Conservation (phyloP, 176 grass and related monocot genomes). For the Typha latifolia region DNA sequence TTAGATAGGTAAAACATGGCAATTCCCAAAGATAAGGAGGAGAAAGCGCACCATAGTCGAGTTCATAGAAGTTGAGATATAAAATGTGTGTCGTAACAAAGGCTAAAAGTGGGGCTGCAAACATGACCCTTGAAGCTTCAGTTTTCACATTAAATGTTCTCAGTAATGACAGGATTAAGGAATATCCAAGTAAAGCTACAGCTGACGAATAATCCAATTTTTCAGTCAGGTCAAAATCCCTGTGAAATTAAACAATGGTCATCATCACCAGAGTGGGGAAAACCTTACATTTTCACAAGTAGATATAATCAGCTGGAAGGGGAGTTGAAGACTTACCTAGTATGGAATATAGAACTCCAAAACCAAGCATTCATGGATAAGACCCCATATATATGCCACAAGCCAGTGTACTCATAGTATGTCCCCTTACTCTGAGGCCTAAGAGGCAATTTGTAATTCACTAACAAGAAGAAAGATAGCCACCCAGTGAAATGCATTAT, state of each 20-base stretch:
- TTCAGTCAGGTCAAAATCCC: conserved; percentile 90
- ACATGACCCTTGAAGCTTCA: conserved; percentile 94
- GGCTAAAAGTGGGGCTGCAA: conserved; percentile 81
- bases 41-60: conserved; percentile 64
- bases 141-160: conserved; percentile 80
- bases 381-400: conserved; percentile 93
- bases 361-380: conserved; percentile 94
- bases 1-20: neutral
- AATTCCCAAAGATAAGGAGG: conserved; percentile 14
- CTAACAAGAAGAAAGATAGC: conserved; percentile 56
- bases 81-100: conserved; percentile 95
- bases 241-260: conserved; percentile 20
- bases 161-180: conserved; percentile 72
- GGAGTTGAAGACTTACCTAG: conserved; percentile 41
- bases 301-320: neutral
- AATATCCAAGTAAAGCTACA: conserved; percentile 74
- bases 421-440: conserved; percentile 54
- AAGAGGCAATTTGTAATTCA: conserved; percentile 67
- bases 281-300: neutral
- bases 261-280: neutral
- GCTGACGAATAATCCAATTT: conserved; percentile 94
- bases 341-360: conserved; percentile 92
- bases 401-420: conserved; percentile 78
- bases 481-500: conserved; percentile 67
- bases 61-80: conserved; percentile 90